phyloP scores from a whole-genome alignment of 257 asterid genomes.

The Jacaranda mimosifolia region DNA sequence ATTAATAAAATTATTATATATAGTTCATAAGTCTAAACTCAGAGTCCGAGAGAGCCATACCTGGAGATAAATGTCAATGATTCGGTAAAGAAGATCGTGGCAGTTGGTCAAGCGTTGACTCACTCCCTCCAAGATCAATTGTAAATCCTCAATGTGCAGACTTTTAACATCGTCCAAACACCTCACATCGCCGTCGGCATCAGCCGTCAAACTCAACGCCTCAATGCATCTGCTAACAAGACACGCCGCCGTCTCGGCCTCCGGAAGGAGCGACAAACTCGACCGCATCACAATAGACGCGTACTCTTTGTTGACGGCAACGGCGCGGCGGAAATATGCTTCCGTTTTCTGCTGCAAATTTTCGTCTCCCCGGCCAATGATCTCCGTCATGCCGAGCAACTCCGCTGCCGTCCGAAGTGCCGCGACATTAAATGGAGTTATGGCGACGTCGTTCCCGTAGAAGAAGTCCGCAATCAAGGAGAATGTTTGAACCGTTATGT shows the following conservation, averaged over 20 bases:
- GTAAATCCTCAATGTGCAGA: slow-evolving; percentile 54
- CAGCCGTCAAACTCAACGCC: slow-evolving; percentile 65
- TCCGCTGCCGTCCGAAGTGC: slow-evolving; percentile 83
- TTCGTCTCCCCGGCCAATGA: slow-evolving; percentile 36
- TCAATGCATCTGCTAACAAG: slow-evolving; percentile 80
- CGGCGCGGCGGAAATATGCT: slow-evolving; percentile 62
- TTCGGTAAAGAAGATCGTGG: slow-evolving; percentile 78
- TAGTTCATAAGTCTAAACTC: background rate
- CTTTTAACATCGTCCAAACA: slow-evolving; percentile 57
- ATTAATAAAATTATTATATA: background rate
- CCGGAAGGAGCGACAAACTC: slow-evolving; percentile 73
- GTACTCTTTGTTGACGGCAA: slow-evolving; percentile 61
- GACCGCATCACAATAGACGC: slow-evolving; percentile 65
- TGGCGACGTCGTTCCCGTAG: slow-evolving; percentile 60
- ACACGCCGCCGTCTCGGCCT: slow-evolving; percentile 67
- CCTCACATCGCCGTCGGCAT: slow-evolving; percentile 42
- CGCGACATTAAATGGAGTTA: slow-evolving; percentile 85
- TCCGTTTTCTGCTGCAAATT: slow-evolving; percentile 71
- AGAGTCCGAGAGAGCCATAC: slow-evolving; percentile 33
- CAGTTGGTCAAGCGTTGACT: slow-evolving; percentile 59
- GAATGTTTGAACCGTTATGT: slow-evolving; percentile 79
- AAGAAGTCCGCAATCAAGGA: slow-evolving; percentile 68
- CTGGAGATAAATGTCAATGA: slow-evolving; percentile 76
- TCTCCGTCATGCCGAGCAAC: slow-evolving; percentile 71
- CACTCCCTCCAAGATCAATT: slow-evolving; percentile 57